phyloP scores from a whole-genome alignment of 2,329 filamentous ascomycete species.

The Beauveria pseudobassiana region DNA sequence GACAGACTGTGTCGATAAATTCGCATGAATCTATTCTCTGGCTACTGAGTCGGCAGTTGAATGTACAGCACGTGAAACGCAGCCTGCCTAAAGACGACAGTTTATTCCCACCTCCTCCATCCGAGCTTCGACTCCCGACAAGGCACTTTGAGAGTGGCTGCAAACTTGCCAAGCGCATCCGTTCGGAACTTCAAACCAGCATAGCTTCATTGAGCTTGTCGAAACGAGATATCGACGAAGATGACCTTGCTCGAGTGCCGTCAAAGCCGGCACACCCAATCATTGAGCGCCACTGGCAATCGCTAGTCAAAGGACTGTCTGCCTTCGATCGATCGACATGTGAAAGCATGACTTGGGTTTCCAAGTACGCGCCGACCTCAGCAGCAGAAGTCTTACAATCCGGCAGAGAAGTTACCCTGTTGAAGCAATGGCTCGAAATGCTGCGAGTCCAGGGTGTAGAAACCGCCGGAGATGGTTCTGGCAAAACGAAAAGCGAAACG shows the following conservation, averaged over 20 bases:
- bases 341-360: constrained; percentile 65
- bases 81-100: constrained; percentile 26
- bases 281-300: constrained; percentile 50
- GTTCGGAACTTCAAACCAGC: constrained; percentile 34
- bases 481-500: constrained; percentile 21
- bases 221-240: constrained; percentile 22
- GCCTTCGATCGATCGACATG: constrained; percentile 75
- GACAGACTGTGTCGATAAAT: constrained; percentile 33
- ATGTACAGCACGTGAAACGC: constrained; percentile 16
- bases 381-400: constrained; percentile 69
- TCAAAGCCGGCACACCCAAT: constrained; percentile 43
- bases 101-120: constrained; percentile 36
- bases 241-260: constrained; percentile 24
- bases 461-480: constrained; percentile 38
- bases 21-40: constrained; percentile 36
- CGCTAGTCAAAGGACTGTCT: constrained; percentile 56
- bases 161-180: constrained; percentile 43
- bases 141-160: constrained; percentile 52
- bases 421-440: constrained; percentile 74
- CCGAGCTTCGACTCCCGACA: constrained; percentile 45
- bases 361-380: constrained; percentile 72
- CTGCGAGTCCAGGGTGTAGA: constrained; percentile 73
- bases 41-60: not conserved
- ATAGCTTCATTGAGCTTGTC: not conserved
- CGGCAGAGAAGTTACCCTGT: constrained; percentile 59